These are phyloP conservation scores for Mayamaea pseudoterrestris DNA, from an alignment of 108 stramenopile genomes.

Conservation along the genomic window DNA sequence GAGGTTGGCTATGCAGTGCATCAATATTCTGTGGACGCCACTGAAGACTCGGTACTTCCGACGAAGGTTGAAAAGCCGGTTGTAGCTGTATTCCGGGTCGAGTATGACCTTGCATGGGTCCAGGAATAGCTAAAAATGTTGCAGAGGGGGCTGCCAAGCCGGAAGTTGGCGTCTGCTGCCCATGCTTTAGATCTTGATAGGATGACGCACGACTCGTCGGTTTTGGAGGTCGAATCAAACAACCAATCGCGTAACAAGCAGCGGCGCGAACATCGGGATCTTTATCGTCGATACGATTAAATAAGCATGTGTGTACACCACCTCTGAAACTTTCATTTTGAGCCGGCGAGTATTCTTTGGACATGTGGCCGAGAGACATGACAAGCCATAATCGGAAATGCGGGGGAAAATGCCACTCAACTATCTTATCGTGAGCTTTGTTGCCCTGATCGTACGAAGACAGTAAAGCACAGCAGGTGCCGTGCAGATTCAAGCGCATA, in stretches of 20 bases:
- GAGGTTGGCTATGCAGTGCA: no score
- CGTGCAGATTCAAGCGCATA: conserved; percentile 68
- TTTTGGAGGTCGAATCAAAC: conserved; percentile 30
- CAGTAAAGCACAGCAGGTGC: conserved; percentile 43
- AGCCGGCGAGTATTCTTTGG: conserved; percentile 40
- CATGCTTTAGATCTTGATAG: not conserved
- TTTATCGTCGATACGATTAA: conserved; percentile 44
- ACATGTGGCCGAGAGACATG: conserved; percentile 70
- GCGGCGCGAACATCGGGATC: conserved; percentile 70
- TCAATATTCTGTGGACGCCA: no score
- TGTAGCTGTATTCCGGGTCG: no score
- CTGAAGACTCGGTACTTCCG: no score
- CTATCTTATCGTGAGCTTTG: not conserved
- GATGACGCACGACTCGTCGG: not conserved
- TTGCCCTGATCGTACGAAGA: conserved; percentile 22
- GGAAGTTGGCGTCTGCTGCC: no score
- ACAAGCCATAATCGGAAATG: conserved; percentile 75
- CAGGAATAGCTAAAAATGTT: no score
- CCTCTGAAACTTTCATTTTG: conserved; percentile 50
- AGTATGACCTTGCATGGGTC: no score
- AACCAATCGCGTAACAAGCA: conserved; percentile 81
- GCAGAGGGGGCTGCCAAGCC: no score
- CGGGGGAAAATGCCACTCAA: conserved; percentile 18
- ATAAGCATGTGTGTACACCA: conserved; percentile 51
- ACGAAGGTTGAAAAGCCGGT: no score